phyloP scores from a whole-genome alignment of 768 basidiomycete species.

The Agrocybe praecox region DNA sequence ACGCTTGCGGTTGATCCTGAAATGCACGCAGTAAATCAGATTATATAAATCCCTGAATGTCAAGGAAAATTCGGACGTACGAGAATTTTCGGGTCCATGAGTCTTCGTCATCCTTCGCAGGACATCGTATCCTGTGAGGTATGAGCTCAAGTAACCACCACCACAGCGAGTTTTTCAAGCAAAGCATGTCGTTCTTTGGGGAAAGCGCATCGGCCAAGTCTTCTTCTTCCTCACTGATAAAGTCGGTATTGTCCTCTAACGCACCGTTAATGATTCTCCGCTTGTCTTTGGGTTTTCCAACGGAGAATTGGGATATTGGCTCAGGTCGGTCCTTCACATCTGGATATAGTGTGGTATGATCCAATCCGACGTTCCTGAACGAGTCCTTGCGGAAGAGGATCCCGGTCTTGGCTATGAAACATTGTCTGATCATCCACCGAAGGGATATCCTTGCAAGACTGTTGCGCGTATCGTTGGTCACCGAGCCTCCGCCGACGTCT shows the following conservation, averaged over 20 bases:
- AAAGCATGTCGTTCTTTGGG: constrained; percentile 53
- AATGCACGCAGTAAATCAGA: neutral
- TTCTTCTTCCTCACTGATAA: constrained; percentile 44
- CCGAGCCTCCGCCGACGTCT: constrained; percentile 61
- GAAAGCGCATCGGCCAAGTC: constrained; percentile 50
- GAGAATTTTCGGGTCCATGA: constrained; percentile 23
- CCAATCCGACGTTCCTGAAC: constrained; percentile 42
- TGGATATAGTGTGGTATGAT: constrained; percentile 36
- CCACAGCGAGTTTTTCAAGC: constrained; percentile 17
- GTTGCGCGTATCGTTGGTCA: constrained; percentile 38
- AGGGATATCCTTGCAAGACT: constrained; percentile 54
- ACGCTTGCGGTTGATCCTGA: constrained; percentile 34
- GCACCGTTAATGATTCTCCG: constrained; percentile 7
- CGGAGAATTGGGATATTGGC: neutral
- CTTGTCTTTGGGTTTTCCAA: constrained; percentile 27
- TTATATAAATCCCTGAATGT: no score
- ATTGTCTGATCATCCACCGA: constrained; percentile 74
- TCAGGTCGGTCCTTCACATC: constrained; percentile 41
- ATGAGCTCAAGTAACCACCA: constrained; percentile 47
- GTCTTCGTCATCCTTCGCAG: constrained; percentile 19
- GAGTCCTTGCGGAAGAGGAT: constrained; percentile 56
- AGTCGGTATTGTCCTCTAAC: constrained; percentile 3
- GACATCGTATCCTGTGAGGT: constrained; percentile 36
- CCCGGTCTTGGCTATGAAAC: constrained; percentile 56
- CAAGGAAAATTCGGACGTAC: constrained; percentile 1